Base-by-base conservation (phyloP, 768 basidiomycete genomes). In the Gloeostereum incarnatum region DNA sequence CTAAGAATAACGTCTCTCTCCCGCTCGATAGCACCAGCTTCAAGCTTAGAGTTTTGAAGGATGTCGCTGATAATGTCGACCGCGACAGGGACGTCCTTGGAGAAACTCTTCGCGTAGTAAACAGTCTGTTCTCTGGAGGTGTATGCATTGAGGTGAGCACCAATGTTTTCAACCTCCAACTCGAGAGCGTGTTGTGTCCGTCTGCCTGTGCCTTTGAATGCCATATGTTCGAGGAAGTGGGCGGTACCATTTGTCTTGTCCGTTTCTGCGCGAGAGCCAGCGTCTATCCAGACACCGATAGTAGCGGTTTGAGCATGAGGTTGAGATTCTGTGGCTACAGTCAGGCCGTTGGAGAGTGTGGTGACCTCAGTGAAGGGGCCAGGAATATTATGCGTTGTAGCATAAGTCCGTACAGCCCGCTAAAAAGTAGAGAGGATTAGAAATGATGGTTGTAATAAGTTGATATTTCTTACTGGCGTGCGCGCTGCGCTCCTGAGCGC, bases 221-320 rank as follows among this genome's bases (percentile, higher is more conserved):
- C 91, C 91, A 94, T 91, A 54, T 93, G 90, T 61, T 99, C 96
- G 43, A 98, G 78, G 73, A 99, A 99, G 66, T 98, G 96, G 31
- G 96, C 96, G 7, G 91, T 92, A 36, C 96, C 96, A 50, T 84
- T 93, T 26, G 89, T 94, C 62, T 78, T 77, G 65, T 90, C 83
- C 33, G 86, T 94, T 74, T 99, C 96, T 42, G 92, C 93, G 40
- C 96, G 78, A 46, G 89, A 92, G 47, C 96, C 96, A 42, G 96
- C 94, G 58, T 98, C 94, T 52, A 99, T 94, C 92, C 92, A 99
- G 43, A 98, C 84, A 45, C 96, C 96, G 24, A 97, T 91, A n/a
- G 94, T 99, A 5, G 93, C 92, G 0, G 96, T 98, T 63, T 93
- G 86, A 3, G 90, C 83, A 57, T 88, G 82, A 4, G 88, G 73